These are phyloP conservation scores for Stemphylium beticola DNA, from an alignment of 2,329 filamentous ascomycete genomes.

Conservation along the genomic window DNA sequence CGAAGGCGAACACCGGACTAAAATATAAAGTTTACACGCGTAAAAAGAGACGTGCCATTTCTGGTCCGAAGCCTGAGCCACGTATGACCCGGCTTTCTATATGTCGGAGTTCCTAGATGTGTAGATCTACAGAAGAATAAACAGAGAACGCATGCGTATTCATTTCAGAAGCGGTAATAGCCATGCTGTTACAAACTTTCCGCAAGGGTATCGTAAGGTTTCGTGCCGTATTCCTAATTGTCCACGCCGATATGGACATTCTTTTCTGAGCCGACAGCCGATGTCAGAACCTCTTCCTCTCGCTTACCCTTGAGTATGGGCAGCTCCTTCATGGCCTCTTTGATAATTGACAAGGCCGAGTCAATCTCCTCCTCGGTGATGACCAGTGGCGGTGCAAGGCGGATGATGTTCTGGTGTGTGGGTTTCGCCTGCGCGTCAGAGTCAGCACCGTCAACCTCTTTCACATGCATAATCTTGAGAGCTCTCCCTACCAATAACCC, in stretches of 20 bases:
- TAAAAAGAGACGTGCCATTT: background rate
- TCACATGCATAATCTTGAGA: constrained; percentile 49
- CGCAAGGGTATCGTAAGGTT: constrained; percentile 23
- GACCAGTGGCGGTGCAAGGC: constrained; percentile 93
- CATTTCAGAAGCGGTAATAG: background rate
- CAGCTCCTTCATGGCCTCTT: constrained; percentile 80
- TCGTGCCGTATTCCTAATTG: constrained; percentile 49
- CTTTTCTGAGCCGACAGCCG: constrained; percentile 56
- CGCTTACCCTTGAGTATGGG: constrained; percentile 67
- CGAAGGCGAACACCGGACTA: background rate
- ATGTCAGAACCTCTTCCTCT: constrained; percentile 59
- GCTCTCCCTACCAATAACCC: constrained; percentile 77
- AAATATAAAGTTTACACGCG: background rate
- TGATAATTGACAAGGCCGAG: constrained; percentile 78
- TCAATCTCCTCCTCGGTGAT: constrained; percentile 88
- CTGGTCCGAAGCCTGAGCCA: background rate
- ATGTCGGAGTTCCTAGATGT: too few species aligned
- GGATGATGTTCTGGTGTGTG: constrained; percentile 97
- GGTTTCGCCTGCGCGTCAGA: constrained; percentile 78
- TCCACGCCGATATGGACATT: constrained; percentile 66
- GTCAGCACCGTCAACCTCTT: constrained; percentile 36
- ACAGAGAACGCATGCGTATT: background rate
- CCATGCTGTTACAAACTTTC: background rate
- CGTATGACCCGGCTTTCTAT: background rate
- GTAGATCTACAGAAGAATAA: background rate